phyloP scores from a whole-genome alignment of 495 filamentous ascomycete genomes.

The Tuber borchii region DNA sequence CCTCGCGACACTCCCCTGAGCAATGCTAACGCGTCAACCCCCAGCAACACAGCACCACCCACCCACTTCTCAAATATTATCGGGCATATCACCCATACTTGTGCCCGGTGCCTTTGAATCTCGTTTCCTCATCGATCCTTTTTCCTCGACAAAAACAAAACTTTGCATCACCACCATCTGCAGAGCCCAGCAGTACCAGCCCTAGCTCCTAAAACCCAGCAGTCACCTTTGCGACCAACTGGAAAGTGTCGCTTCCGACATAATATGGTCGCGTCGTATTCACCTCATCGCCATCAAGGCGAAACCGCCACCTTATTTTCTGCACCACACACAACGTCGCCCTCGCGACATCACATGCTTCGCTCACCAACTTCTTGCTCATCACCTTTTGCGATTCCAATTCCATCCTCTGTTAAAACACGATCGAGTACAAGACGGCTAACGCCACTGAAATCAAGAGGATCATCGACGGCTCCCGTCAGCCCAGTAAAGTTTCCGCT shows the following conservation, averaged over 20 bases:
- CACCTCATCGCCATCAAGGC: constrained; percentile 42
- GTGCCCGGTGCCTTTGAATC: constrained; percentile 2
- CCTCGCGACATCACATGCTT: constrained; percentile 34
- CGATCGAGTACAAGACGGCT: constrained; percentile 36
- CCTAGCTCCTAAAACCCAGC: constrained; percentile 19
- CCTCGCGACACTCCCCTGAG: constrained; percentile 16
- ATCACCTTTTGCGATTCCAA: constrained; percentile 33
- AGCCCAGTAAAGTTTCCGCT: constrained; percentile 38
- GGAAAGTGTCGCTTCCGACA: constrained; percentile 12
- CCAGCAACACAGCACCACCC: constrained; percentile 24
- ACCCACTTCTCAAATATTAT: background rate
- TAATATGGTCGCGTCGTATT: constrained; percentile 41
- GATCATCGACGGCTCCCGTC: constrained; percentile 9
- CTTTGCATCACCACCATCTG: constrained; percentile 9
- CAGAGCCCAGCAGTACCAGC: constrained; percentile 19
- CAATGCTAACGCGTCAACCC: constrained; percentile 32
- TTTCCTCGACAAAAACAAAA: constrained; percentile 8
- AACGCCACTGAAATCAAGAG: constrained; percentile 25
- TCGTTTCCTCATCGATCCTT: constrained; percentile 4
- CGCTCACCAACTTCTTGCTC: constrained; percentile 31
- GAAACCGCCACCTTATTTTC: constrained; percentile 39
- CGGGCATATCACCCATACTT: background rate
- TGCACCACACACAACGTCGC: constrained; percentile 34
- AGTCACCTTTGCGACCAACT: background rate
- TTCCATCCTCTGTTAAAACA: constrained; percentile 25